These are phyloP conservation scores for Kodamaea plutei DNA, from an alignment of 1,139 yeast species.

Conservation along the genomic window DNA sequence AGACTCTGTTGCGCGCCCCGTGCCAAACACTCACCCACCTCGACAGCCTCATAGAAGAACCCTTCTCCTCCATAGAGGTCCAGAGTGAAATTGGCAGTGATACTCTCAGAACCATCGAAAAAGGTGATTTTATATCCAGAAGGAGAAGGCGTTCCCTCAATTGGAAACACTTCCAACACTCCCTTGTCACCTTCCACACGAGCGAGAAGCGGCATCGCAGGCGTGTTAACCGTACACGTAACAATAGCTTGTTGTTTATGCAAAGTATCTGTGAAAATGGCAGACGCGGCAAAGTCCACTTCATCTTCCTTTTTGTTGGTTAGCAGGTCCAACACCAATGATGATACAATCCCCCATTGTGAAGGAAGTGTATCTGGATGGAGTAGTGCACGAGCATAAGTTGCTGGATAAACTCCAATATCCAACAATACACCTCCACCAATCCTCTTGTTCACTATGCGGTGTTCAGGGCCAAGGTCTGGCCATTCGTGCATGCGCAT, in stretches of 20 bases:
- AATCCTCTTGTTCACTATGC: slow-evolving; percentile 37
- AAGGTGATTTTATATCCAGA: slow-evolving; percentile 10
- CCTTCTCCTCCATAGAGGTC: slow-evolving; percentile 16
- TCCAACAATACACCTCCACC: slow-evolving; percentile 64
- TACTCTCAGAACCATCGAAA: slow-evolving; percentile 7
- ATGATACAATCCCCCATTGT: slow-evolving; percentile 16
- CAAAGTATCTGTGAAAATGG: slow-evolving; percentile 17
- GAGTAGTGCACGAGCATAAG: slow-evolving; percentile 41
- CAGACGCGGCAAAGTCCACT: slow-evolving; percentile 16
- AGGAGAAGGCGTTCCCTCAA: slow-evolving; percentile 18
- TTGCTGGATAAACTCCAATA: slow-evolving; percentile 55
- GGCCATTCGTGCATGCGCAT: slow-evolving; percentile 26
- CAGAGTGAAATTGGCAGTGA: slow-evolving; percentile 9
- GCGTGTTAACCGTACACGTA: slow-evolving; percentile 16
- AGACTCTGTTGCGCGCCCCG: slow-evolving; percentile 12
- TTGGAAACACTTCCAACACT: slow-evolving; percentile 9
- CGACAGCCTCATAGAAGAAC: slow-evolving; percentile 17
- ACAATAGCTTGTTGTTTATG: slow-evolving; percentile 19
- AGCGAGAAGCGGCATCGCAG: slow-evolving; percentile 14
- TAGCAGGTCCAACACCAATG: slow-evolving; percentile 16
- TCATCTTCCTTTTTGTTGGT: slow-evolving; percentile 14
- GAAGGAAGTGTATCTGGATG: slow-evolving; percentile 23
- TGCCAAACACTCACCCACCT: slow-evolving; percentile 14
- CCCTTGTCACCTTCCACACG: slow-evolving; percentile 20
- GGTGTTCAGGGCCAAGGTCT: slow-evolving; percentile 11